These are phyloP conservation scores for Monosporozyma yasuniensis DNA, from an alignment of 805 yeast genomes.

Conservation along the genomic window DNA sequence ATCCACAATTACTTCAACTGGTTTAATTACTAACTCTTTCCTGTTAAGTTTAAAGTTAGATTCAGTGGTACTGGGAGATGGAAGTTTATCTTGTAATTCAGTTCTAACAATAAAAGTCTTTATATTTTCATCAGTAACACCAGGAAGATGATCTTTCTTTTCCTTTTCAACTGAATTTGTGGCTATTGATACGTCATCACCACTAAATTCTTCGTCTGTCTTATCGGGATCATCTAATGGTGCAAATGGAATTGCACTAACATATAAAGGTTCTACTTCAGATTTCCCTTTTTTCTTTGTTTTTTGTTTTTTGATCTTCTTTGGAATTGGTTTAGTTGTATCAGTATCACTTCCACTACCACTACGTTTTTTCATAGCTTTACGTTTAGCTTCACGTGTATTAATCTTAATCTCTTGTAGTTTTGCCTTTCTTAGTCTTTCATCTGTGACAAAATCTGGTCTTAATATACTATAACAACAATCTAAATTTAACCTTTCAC, in stretches of 20 bases:
- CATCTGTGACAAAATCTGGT: conserved; percentile 48
- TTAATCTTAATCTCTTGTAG: conserved; percentile 43
- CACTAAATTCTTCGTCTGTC: background rate
- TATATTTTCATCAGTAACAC: background rate
- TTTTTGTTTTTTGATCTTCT: background rate
- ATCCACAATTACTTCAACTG: background rate
- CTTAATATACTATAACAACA: conserved; percentile 47
- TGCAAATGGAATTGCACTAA: no score
- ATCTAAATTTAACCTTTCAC: conserved; percentile 43
- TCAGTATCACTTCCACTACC: conserved; percentile 5
- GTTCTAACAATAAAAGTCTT: background rate
- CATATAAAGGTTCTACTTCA: no score
- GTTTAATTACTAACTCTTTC: background rate
- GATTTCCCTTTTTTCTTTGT: background rate
- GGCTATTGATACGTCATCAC: background rate
- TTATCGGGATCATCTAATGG: background rate
- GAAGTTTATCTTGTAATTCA: background rate
- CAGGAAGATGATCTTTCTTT: background rate
- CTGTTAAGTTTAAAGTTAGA: background rate
- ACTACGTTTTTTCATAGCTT: conserved; percentile 27
- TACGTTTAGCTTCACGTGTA: conserved; percentile 35
- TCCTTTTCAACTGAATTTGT: background rate
- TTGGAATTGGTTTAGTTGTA: background rate
- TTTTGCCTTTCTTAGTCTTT: conserved; percentile 35
- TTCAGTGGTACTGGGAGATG: background rate